Conservation (phyloP, 495 filamentous ascomycete genomes). For the Hypoxylon lenormandii region DNA sequence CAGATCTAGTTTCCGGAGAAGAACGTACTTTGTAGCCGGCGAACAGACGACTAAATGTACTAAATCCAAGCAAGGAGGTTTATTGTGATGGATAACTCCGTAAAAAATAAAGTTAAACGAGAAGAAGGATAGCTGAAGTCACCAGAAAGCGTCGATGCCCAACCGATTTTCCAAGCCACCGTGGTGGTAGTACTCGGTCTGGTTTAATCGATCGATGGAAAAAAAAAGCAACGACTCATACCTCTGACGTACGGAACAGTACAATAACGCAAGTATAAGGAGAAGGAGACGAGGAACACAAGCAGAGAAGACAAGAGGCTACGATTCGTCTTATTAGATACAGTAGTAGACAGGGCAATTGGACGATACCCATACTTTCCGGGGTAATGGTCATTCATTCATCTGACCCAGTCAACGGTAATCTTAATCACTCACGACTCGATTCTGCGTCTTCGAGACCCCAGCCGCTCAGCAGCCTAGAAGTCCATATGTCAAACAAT, state of each 20-base stretch:
- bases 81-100: neutral
- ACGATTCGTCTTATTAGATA: constrained; percentile 31
- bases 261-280: constrained; percentile 16
- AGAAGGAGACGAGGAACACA: constrained; percentile 12
- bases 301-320: constrained; percentile 2
- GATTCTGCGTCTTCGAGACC: constrained; percentile 12
- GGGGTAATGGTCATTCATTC: constrained; percentile 21
- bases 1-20: neutral
- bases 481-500: constrained; percentile 15
- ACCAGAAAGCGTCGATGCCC: constrained; percentile 22
- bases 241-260: constrained; percentile 22
- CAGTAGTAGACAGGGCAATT: constrained; percentile 25
- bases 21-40: neutral
- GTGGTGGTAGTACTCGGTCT: constrained; percentile 13
- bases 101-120: constrained; percentile 15
- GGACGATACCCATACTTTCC: constrained; percentile 9
- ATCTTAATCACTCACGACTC: constrained; percentile 32
- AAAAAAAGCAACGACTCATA: constrained; percentile 35
- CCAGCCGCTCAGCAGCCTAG: constrained; percentile 16
- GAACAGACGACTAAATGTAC: constrained; percentile 2
- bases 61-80: no score
- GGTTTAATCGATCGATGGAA: constrained; percentile 21
- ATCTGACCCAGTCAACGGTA: constrained; percentile 33
- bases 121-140: constrained; percentile 1
- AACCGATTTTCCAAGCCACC: constrained; percentile 33